Conservation (phyloP, 257 asterid species). For the Rauvolfia tetraphylla region DNA sequence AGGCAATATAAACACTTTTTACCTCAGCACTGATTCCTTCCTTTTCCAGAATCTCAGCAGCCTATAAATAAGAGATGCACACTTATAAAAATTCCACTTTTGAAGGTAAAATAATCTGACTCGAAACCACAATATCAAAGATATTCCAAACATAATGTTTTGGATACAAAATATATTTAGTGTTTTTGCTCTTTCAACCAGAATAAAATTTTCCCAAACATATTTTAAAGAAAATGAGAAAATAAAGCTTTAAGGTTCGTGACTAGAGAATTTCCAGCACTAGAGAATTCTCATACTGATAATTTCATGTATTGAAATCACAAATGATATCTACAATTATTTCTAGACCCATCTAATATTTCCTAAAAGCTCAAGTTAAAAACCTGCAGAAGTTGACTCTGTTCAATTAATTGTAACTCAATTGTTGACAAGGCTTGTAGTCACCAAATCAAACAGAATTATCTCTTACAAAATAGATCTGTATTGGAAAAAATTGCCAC, state of each 20-base stretch:
- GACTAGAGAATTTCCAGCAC: no score
- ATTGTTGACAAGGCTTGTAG: neutral
- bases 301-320: no score
- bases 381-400: neutral
- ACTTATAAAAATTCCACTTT: neutral
- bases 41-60: constrained; percentile 72
- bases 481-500: neutral
- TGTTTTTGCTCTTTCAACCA: neutral
- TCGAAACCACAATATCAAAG: neutral
- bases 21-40: constrained; percentile 85
- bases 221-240: neutral
- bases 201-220: neutral
- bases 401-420: neutral
- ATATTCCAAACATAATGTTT: neutral
- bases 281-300: neutral
- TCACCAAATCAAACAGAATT: neutral
- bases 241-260: neutral
- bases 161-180: neutral
- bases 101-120: neutral
- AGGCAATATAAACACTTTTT: constrained; percentile 7
- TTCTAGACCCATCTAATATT: no score
- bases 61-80: constrained; percentile 33
- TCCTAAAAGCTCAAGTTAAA: neutral
- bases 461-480: neutral
- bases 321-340: neutral